phyloP scores from a whole-genome alignment of 2,329 filamentous ascomycete genomes.

The Capronia americana region DNA sequence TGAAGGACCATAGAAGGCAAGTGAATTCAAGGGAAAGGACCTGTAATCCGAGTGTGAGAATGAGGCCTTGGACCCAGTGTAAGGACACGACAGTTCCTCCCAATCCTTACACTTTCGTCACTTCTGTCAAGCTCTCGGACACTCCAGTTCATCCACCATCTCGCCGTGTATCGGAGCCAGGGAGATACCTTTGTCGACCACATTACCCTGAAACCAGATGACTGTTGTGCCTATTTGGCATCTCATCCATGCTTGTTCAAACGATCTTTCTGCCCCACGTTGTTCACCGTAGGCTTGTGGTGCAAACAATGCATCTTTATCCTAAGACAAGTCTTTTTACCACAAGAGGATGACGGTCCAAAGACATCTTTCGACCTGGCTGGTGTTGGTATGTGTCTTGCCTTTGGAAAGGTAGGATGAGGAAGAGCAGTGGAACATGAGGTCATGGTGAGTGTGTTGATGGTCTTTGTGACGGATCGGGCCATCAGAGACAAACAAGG shows the following conservation, averaged over 20 bases:
- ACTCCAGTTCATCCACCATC: not conserved
- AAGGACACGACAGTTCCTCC: not conserved
- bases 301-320: not conserved
- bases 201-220: not conserved
- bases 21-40: not conserved
- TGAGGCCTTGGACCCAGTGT: not conserved
- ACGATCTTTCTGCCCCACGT: not conserved
- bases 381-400: not conserved
- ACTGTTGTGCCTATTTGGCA: not conserved
- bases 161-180: no score
- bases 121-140: not conserved
- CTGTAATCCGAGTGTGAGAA: not conserved
- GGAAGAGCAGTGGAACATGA: not conserved
- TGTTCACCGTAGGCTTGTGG: not conserved
- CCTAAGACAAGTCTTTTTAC: not conserved
- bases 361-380: not conserved
- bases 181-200: not conserved
- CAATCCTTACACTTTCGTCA: not conserved
- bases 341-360: not conserved
- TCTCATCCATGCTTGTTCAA: not conserved
- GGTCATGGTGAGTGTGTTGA: not conserved
- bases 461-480: not conserved
- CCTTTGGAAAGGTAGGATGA: not conserved
- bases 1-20: not conserved
- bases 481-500: not conserved